Base-by-base conservation (phyloP, 1,284 basidiomycete genomes). In the Tylopilus orsonianus region DNA sequence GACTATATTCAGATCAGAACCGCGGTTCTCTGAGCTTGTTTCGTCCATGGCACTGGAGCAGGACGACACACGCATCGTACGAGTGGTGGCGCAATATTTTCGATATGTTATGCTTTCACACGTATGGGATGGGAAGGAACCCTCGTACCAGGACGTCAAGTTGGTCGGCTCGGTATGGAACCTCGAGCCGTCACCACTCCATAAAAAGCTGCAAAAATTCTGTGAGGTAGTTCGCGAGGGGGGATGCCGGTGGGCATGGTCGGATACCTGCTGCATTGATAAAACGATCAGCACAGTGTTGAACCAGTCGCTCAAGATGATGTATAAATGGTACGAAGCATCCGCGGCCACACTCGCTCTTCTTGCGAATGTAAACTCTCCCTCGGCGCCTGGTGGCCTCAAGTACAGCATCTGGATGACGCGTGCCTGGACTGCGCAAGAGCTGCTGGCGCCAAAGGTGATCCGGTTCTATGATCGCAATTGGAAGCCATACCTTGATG, bases 381-480 rank as follows among this genome's bases (percentile, higher is more conserved):
- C n/a, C n/a, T n/a, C n/a, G n/a, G n/a, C n/a, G n/a, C n/a, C n/a
- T 5, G 47, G 47, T 0, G 36, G 44, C 8, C 56, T 60, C n/a
- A 22, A 24, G 1, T 1, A 13, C 2, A 44, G 41, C 18, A 2
- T n/a, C n/a, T n/a, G n/a, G n/a, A n/a, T n/a, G n/a, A n/a, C n/a
- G n/a, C n/a, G n/a, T n/a, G n/a, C n/a, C 2, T 57, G 58, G 58
- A 60, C 58, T 1, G 7, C 33, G 4, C 58, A 55, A 24, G 56
- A 58, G 14, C 39, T 54, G 16, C 57, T 55, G 22, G 37, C 51
- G 14, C 47, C 54, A 9, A 48, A 43, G 5, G 29, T 45, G 7
- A 37, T 62, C 33, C 32, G 57, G 30, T 46, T 46, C 30, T 38
- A 46, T 19, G 4, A 22, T n/a, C n/a, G n/a, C n/a, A n/a, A n/a